Conservation (phyloP, 163 green algal genomes). For the Coccomyxa subellipsoidea region DNA sequence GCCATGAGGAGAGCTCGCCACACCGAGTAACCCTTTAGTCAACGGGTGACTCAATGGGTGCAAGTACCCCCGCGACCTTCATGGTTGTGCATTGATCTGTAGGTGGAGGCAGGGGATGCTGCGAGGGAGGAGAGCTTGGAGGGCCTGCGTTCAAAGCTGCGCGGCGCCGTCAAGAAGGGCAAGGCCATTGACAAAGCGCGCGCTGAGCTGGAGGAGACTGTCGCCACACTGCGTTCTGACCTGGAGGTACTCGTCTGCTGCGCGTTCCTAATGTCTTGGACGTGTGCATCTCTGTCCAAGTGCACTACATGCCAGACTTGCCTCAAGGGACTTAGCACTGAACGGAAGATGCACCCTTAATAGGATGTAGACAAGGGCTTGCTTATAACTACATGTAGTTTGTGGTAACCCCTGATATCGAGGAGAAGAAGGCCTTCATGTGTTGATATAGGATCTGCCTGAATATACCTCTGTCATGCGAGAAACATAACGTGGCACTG, state of each 20-base stretch:
- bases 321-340: not conserved
- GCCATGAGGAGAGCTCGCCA: too few relatives aligned
- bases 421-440: too few relatives aligned
- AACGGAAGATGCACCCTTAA: too few relatives aligned
- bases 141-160: conserved; percentile 5
- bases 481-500: not conserved
- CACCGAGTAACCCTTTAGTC: too few relatives aligned
- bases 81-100: not conserved
- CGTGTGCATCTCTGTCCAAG: not conserved
- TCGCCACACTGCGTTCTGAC: not conserved
- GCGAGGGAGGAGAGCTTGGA: conserved; percentile 2
- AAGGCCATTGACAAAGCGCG: conserved; percentile 11
- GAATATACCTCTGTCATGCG: not conserved
- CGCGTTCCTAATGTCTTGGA: not conserved
- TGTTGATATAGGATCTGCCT: too few relatives aligned
- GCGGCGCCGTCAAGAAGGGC: conserved; percentile 1
- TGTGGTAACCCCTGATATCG: too few relatives aligned
- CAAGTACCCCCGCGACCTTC: too few relatives aligned
- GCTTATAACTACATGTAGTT: too few relatives aligned
- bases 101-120: conserved; percentile 5
- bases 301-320: not conserved
- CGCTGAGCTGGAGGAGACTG: conserved; percentile 7
- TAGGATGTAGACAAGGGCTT: too few relatives aligned
- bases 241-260: not conserved
- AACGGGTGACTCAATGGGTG: too few relatives aligned